Evolutionary conservation across 2,329 filamentous ascomycete species (phyloP), one percentile per base, ranked within the genome.

Genomic region (Ceratocystis cacaofunesta): DNA sequence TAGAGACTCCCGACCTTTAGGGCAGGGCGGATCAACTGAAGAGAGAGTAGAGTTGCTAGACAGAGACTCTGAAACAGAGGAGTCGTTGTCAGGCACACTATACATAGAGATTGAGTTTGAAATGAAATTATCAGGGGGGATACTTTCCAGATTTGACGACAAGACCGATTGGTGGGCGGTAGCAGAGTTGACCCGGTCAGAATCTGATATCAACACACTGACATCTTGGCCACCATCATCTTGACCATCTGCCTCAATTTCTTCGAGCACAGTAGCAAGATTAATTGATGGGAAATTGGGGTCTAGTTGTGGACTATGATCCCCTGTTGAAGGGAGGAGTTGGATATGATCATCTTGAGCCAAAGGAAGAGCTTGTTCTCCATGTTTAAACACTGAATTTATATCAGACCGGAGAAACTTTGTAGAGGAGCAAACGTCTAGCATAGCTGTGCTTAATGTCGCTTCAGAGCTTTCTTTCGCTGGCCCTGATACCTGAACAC

Each of bases 261-360:
- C 66, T 60, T 67, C 66, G 7, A 43, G 63, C 0, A 67, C 60
- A 60, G 66, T 65, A 12, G 30, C 57, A 48, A 67, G 48, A n/a
- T 41, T 62, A 12, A 30, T 22, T 5, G 22, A 10, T 2, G 15
- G 19, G 2, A 58, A 30, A 12, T 65, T 63, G 28, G 61, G 19
- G 10, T 57, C 52, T 30, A 15, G 10, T 6, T 2, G 25, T 15
- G 3, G 10, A 10, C 5, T 32, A 7, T 57, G 10, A 32, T 57
- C 28, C 4, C 28, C 52, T 1, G 15, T 57, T 15, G 19, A 22
- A 30, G 22, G 5, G 10, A 57, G 5, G 6, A 15, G 52, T 17
- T 28, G 8, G 12, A n/a, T 17, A 12, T 4, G 22, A 7, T 57
- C 52, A 32, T 57, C 52, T 17, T 57, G 6, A 28, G 10, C 15